Base-by-base conservation (phyloP, 1,139 yeast species). In the Saccharomyces hybrid region DNA sequence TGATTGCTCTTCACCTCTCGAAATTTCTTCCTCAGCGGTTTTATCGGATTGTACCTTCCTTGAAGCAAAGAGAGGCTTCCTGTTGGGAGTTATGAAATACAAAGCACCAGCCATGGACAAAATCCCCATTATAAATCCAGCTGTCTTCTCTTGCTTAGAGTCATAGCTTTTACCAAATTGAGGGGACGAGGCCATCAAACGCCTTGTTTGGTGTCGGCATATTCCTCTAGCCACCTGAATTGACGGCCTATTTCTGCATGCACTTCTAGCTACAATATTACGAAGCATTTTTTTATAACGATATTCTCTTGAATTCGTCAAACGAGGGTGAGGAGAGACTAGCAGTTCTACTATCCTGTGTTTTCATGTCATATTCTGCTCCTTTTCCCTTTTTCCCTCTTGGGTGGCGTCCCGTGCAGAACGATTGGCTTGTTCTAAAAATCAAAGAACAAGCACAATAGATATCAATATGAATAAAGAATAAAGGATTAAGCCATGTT, bases 161-260 rank as follows among this genome's bases (percentile, higher is more conserved):
- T 20, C 23, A 20, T 20, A 20, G 23, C 23, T 38, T 16, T 11
- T 38, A 16, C 26, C 44, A 38, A 38, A 38, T 5, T 38, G 44
- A 16, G 44, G 44, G 25, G 44, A 38, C 11, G 44, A 38, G 11
- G 44, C 44, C 44, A 38, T 38, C n/a, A 38, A 13, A 9, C 44
- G 44, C 11, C 44, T 38, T 38, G 44, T 38, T 38, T 38, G 44
- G 25, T 38, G 44, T 38, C 44, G 44, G 44, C 44, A 38, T 38
- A 38, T 3, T 6, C 44, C 44, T 5, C 44, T 38, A 9, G 44
- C 44, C n/a, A 38, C 44, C 13, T 38, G 44, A 16, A 38, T 38
- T 9, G 44, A 38, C 44, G 44, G 26, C 25, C 44, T 38, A 5
- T 38, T 9, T 38, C 44, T 38, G 26, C 44, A 38, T 9, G 44